Base-by-base conservation (phyloP, 176 grass and related monocot genomes). In the Coix lacrymajobi region DNA sequence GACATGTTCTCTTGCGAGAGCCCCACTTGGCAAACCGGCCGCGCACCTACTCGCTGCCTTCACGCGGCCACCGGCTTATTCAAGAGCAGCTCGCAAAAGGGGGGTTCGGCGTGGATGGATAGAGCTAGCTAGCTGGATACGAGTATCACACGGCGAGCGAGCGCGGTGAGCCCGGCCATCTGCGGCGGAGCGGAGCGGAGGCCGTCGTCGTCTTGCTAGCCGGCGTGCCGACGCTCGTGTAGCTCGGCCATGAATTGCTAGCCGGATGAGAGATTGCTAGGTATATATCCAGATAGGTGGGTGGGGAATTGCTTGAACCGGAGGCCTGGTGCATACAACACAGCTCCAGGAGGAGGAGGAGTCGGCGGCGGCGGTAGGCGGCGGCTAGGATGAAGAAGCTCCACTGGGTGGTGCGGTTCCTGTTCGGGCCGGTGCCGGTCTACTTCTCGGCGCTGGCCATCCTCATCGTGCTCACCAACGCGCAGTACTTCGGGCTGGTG, bases 391-490 rank as follows among this genome's bases (percentile, higher is more conserved):
- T 24, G 79, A 90, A 74, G 88, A 90, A 90, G 84, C 88, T 90
- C 39, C 88, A 79, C 68, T 79, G 43, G 60, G 0, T 86, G 84
- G 4, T 79, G 38, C 71, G 69, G 58, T 57, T 90, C 74, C 67
- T 90, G 37, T 90, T 90, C 74, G 88, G 88, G 0, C 88, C 88
- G 4, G 88, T 90, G 67, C 84, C 88, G 79, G 84, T 90, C n/a
- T 90, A 86, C 84, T 86, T 90, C 88, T 90, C 84, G 74, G 88
- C 88, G 79, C 88, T 90, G 31, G 84, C 84, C 74, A 86, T 90
- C 83, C 88, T 90, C 38, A 90, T 90, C 88, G 22, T 90, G 8
- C 88, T 90, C 6, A 90, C 88, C 38, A 90, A 90, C 88, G 84
- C 88, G 48, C 88, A 82, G 84, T 90, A 86, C 84, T 86, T 90